Base-by-base conservation (phyloP, 148 eudicot species). In the Gaultheria prostrata region DNA sequence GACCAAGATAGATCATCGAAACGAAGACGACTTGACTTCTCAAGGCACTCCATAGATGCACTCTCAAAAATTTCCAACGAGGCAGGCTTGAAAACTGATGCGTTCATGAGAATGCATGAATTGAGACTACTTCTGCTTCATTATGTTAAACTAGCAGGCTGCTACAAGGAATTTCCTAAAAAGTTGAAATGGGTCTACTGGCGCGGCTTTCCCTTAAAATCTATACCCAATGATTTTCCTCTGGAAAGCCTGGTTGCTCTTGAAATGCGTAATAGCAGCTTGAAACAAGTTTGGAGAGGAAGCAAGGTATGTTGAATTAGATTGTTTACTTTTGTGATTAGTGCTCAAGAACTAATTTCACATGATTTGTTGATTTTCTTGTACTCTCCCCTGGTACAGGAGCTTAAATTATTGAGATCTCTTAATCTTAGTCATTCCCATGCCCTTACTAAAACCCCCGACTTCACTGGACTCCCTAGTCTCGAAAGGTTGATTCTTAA, bases 341-440 rank as follows among this genome's bases (percentile, higher is more conserved):
- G 14, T 24, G 15, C 12, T 50, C 4, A 50, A 26, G 57, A 6
- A 77, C 24, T 50, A 50, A 46, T n/a, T 77, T 39, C 46, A 73
- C 49, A 43, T 35, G 8, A 8, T 35, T 73, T 73, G 21, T 35
- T 21, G 45, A 15, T 43, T 33, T 43, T 50, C 24, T 17, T 28
- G 50, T 2, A 0, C 20, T 79, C 21, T 35, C 4, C 6, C 8
- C 20, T 79, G 3, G 13, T 3, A 79, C 82, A 79, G 82, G 43
- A 6, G 21, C 71, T 79, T 11, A 21, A 26, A 21, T 79, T 33
- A 5, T 57, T 79, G 82, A 79, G 45, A 33, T 8, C 57, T 20
- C 70, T 79, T 17, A 79, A 79, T 39, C 71, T 79, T 8, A 79
- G 82, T 39, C 43, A 79, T 79, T 79, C 82, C 82, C 71, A 57